Evolutionary conservation across 495 filamentous ascomycete genomes (phyloP).

Genomic region (Aspergillus avenaceus): DNA sequence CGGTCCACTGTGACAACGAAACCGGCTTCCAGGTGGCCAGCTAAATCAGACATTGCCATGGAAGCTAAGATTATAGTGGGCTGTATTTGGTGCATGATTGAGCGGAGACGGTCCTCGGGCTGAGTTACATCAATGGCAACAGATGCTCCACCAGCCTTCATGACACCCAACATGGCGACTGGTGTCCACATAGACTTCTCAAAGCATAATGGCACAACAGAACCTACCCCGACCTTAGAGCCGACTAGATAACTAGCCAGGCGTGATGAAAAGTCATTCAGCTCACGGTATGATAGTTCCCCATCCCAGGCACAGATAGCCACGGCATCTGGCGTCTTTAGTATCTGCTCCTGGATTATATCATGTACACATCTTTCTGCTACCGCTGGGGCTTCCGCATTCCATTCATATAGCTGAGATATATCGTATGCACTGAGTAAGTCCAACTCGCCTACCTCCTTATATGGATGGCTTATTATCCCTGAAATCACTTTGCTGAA

Average conservation of each 20-base stretch:
- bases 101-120: conserved; percentile 29
- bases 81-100: background rate
- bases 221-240: background rate
- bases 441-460: background rate
- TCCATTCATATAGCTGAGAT: background rate
- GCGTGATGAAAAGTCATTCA: background rate
- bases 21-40: background rate
- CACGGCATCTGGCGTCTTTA: background rate
- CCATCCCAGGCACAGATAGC: background rate
- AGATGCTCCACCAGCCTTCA: conserved; percentile 45
- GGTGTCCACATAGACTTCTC: conserved; percentile 36
- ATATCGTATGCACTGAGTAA: background rate
- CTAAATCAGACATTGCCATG: background rate
- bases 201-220: conserved; percentile 26
- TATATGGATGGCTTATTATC: background rate
- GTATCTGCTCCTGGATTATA: background rate
- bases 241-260: background rate
- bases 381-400: background rate
- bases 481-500: background rate
- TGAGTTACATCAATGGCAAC: conserved; percentile 38
- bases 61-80: background rate
- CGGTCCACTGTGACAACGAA: background rate
- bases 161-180: conserved; percentile 40
- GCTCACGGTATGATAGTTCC: background rate
- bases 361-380: background rate